phyloP scores from a whole-genome alignment of 2,329 filamentous ascomycete species.

The Trichoderma arundinaceum region DNA sequence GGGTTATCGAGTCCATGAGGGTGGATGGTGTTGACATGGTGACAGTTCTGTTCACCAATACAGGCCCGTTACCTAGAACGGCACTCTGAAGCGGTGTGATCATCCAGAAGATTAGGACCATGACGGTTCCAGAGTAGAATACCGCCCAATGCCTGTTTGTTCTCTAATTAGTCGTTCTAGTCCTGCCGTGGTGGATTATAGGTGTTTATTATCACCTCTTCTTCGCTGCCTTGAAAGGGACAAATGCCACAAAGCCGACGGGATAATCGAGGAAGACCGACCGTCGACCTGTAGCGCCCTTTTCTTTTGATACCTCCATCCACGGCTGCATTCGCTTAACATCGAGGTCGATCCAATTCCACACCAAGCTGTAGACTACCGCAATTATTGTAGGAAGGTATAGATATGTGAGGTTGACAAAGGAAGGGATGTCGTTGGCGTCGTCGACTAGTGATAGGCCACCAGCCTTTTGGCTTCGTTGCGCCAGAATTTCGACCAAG shows the following conservation, averaged over 20 bases:
- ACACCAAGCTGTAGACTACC: slow-evolving; percentile 60
- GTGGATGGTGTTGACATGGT: slow-evolving; percentile 31
- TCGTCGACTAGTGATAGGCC: slow-evolving; percentile 46
- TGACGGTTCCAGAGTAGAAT: slow-evolving; percentile 47
- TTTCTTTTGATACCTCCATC: slow-evolving; percentile 57
- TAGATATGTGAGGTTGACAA: slow-evolving; percentile 49
- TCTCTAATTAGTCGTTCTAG: background rate
- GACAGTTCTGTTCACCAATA: slow-evolving; percentile 36
- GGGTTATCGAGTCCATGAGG: slow-evolving; percentile 32
- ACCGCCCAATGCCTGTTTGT: slow-evolving; percentile 44
- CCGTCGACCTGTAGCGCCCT: slow-evolving; percentile 51
- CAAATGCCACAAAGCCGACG: slow-evolving; percentile 44
- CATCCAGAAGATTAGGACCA: slow-evolving; percentile 60
- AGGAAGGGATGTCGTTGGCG: slow-evolving; percentile 43
- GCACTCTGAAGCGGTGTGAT: slow-evolving; percentile 61
- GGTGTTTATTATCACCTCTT: slow-evolving; percentile 32
- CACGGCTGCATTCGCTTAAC: slow-evolving; percentile 64
- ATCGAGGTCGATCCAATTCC: slow-evolving; percentile 66
- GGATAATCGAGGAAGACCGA: slow-evolving; percentile 63
- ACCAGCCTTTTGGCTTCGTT: slow-evolving; percentile 47
- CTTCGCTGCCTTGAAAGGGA: slow-evolving; percentile 42
- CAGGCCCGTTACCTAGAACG: slow-evolving; percentile 52
- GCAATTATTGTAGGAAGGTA: slow-evolving; percentile 61
- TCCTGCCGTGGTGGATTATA: no score
- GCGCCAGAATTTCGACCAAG: slow-evolving; percentile 48